Base-by-base conservation (phyloP, 768 basidiomycete genomes). In the Clitopilus hobsonii region DNA sequence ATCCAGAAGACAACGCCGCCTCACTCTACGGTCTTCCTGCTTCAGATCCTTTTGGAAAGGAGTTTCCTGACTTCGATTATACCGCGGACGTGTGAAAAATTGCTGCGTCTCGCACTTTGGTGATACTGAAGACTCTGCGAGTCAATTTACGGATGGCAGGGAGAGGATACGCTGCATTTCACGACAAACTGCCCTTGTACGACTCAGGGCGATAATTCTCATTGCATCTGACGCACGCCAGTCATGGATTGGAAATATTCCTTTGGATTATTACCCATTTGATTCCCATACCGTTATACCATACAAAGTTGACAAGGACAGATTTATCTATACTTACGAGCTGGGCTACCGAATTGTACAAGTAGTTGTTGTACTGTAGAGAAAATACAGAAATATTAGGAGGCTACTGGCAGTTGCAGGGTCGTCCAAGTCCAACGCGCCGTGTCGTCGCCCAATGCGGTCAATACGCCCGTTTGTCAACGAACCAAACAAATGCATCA, bases 1-100 rank as follows among this genome's bases (percentile, higher is more conserved):
- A 91, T 61, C 86, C 89, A 0, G 90, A 91, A 65, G 89, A 88
- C 60, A 82, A 87, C 63, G 84, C 74, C 0, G 71, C 82, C 0
- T 64, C 78, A 38, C 63, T 70, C 49, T 92, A 92, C 60, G 90
- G 90, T 13, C 65, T 75, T 51, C 69, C 72, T 6, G 79, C 74
- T 0, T 63, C 74, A 2, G 89, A 91, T 68, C 77, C 72, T 2
- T 82, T 83, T 69, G 92, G 91, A 28, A 65, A 70, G 18, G 75
- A 74, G 29, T 95, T 95, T 74, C 85, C 87, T 16, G 84, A 87
- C 54, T 94, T 93, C 62, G 89, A 91, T 51, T 91, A 91, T 66
- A 81, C 85, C 26, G 68, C 58, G 38, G 49, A 57, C 10, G 51
- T 56, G 54, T 45, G 56, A 60, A 61, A 54, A 58, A 38, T 23